phyloP scores from a whole-genome alignment of 1,284 basidiomycete species.

The Puccinia hordei region DNA sequence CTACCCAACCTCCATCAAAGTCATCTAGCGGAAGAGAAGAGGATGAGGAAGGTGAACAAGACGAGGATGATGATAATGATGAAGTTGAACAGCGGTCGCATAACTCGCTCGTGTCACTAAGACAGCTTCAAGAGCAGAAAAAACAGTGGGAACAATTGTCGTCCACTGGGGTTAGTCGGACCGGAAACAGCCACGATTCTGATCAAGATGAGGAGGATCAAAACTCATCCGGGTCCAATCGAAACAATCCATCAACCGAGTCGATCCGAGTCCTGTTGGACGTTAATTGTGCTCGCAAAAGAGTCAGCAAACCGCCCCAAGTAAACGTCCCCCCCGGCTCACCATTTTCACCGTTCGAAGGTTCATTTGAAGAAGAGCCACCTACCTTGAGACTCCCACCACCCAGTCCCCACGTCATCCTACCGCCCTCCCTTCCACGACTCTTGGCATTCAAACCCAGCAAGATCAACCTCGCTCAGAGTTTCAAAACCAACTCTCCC shows the following conservation, averaged over 20 bases:
- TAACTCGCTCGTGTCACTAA: conserved; percentile 39
- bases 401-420: conserved; percentile 1
- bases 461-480: conserved; percentile 10
- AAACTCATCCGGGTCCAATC: not conserved
- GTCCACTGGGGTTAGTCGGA: not conserved
- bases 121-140: conserved; percentile 36
- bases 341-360: conserved; percentile 41
- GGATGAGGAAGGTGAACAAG: not conserved
- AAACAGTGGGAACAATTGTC: conserved; percentile 33
- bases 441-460: conserved; percentile 25
- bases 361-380: conserved; percentile 19
- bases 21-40: not conserved
- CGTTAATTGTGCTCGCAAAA: not conserved
- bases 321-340: conserved; percentile 28
- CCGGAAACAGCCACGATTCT: not conserved
- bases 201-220: not conserved
- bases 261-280: conserved; percentile 25
- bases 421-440: conserved; percentile 5
- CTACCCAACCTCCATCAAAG: conserved; percentile 25
- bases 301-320: conserved; percentile 20
- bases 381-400: conserved; percentile 26
- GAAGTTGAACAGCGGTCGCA: conserved; percentile 6
- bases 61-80: conserved; percentile 9
- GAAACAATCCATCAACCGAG: conserved; percentile 7
- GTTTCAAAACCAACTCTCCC: not conserved